Percentiles rank a stretch among this genome's conserved stretches.
These are phyloP conservation scores for Peribolospora baueri DNA, from an alignment of 768 basidiomycete genomes.

Conservation along the genomic window DNA sequence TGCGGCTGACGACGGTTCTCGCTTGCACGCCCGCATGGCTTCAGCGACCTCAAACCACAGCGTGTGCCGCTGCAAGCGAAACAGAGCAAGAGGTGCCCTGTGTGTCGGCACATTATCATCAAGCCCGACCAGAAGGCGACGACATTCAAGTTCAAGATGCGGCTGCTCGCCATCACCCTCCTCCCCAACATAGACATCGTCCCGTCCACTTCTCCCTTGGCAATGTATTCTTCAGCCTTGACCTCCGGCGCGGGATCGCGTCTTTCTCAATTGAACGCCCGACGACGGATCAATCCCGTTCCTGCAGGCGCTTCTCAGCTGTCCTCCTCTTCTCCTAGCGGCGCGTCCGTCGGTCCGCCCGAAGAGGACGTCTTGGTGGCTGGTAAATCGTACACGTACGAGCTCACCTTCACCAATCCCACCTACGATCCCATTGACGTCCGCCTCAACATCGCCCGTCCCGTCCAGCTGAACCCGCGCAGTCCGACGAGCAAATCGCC, in stretches of 20 bases:
- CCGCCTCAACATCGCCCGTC: constrained; percentile 37
- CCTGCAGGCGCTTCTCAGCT: too few species aligned
- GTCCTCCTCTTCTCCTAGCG: too few species aligned
- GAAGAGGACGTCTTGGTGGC: constrained; percentile 30
- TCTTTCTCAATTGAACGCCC: constrained; percentile 26
- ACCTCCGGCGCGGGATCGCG: constrained; percentile 9
- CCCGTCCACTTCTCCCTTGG: too few species aligned
- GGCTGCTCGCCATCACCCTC: constrained; percentile 84
- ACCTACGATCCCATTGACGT: constrained; percentile 88
- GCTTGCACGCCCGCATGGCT: not conserved
- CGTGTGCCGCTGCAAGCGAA: constrained; percentile 84
- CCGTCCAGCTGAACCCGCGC: not conserved
- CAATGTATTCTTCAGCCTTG: too few species aligned
- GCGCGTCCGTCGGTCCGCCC: not conserved
- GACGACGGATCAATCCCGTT: constrained; percentile 8
- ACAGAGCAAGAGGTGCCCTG: constrained; percentile 80
- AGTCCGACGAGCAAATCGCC: not conserved
- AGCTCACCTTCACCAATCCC: constrained; percentile 77
- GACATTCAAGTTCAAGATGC: constrained; percentile 86
- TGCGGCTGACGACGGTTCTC: not conserved
- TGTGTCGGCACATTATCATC: constrained; percentile 85
- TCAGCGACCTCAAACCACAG: constrained; percentile 58
- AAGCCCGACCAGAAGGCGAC: constrained; percentile 95
- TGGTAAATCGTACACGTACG: constrained; percentile 64
- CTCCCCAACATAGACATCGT: constrained; percentile 56